Conservation (phyloP, 78 protist genomes). For the Pelomyxa schiedti region DNA sequence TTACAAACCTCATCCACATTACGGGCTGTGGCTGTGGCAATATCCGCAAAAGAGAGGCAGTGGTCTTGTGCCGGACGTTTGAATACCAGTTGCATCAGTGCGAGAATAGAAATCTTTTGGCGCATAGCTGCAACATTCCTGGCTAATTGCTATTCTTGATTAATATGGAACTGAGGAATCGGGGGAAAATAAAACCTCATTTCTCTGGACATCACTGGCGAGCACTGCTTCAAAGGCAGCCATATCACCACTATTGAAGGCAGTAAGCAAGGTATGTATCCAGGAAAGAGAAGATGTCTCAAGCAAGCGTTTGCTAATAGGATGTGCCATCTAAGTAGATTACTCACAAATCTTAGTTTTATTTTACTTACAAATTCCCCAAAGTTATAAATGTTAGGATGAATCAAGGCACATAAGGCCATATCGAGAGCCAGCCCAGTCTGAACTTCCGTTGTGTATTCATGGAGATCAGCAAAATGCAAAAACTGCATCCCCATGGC, state of each 20-base stretch:
- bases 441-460: not conserved
- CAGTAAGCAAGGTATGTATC: conserved; percentile 23
- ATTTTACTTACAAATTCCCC: conserved; percentile 32
- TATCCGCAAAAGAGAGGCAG: not conserved
- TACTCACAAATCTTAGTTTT: not conserved
- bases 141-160: too few relatives aligned
- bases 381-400: conserved; percentile 41
- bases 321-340: conserved; percentile 17
- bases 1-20: conserved; percentile 4
- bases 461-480: conserved; percentile 12
- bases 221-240: not conserved
- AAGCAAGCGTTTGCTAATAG: conserved; percentile 12
- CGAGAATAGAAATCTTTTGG: conserved; percentile 21
- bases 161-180: not conserved
- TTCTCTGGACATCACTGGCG: not conserved
- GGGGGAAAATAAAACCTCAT: not conserved
- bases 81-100: conserved; percentile 34
- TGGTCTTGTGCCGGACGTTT: conserved; percentile 8
- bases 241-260: conserved; percentile 49
- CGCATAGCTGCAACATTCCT: not conserved
- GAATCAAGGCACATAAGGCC: conserved; percentile 48
- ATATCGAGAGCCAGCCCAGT: conserved; percentile 19
- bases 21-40: conserved; percentile 4
- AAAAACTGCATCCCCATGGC: conserved; percentile 6
- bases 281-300: conserved; percentile 4